Conservation (phyloP, 2,329 filamentous ascomycete genomes). For the Elsinoe australis region DNA sequence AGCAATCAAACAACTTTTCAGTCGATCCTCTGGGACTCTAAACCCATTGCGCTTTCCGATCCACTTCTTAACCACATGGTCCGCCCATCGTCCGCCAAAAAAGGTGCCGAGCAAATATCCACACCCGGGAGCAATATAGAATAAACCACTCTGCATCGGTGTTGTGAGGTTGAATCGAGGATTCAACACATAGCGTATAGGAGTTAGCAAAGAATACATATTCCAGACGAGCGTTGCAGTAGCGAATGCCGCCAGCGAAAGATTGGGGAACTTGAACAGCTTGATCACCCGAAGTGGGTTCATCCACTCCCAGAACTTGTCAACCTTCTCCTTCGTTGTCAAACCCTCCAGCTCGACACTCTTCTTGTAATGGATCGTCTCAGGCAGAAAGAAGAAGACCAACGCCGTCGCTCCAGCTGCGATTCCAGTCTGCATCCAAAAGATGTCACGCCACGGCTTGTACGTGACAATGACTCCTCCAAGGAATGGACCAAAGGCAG, state of each 20-base stretch:
- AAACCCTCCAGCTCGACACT: slow-evolving; percentile 55
- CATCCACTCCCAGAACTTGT: slow-evolving; percentile 53
- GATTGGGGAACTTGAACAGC: slow-evolving; percentile 61
- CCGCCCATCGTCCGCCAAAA: slow-evolving; percentile 64
- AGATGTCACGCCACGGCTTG: slow-evolving; percentile 64
- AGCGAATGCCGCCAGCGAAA: slow-evolving; percentile 54
- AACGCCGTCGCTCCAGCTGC: slow-evolving; percentile 53
- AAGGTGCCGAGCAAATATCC: slow-evolving; percentile 64
- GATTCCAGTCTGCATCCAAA: slow-evolving; percentile 67
- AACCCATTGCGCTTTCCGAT: slow-evolving; percentile 50
- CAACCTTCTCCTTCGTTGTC: slow-evolving; percentile 41
- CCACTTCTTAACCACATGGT: slow-evolving; percentile 57
- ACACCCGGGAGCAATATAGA: slow-evolving; percentile 65
- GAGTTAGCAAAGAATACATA: slow-evolving; percentile 62
- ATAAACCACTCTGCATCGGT: slow-evolving; percentile 60
- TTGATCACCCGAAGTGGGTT: slow-evolving; percentile 58
- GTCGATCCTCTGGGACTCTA: slow-evolving; percentile 60
- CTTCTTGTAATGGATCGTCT: slow-evolving; percentile 62
- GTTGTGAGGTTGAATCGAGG: slow-evolving; percentile 61
- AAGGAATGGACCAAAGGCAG: slow-evolving; percentile 62
- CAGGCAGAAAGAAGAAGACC: slow-evolving; percentile 60
- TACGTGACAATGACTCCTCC: slow-evolving; percentile 72
- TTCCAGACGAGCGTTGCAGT: slow-evolving; percentile 64
- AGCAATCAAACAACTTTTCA: slow-evolving; percentile 52
- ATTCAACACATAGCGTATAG: slow-evolving; percentile 64